Conservation (phyloP, 192 early-diverging fungal species). For the Linnemannia schmuckeri region DNA sequence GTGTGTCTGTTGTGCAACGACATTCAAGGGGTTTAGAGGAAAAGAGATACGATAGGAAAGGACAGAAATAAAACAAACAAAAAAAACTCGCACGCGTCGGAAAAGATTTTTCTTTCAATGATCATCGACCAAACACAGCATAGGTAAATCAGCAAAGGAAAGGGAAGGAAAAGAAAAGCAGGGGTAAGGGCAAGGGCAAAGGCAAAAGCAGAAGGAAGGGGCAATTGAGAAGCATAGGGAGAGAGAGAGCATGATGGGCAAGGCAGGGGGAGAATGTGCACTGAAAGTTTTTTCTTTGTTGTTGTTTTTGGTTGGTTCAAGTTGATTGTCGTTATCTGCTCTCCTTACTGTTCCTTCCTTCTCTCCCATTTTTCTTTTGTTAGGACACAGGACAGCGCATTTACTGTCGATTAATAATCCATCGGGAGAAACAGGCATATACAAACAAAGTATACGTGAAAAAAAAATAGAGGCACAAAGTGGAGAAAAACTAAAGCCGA, state of each 20-base stretch:
- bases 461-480: background rate
- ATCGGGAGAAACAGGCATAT: constrained; percentile 2
- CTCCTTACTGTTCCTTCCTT: background rate
- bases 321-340: background rate
- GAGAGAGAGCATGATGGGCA: background rate
- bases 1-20: background rate
- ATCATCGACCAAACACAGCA: background rate
- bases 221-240: constrained; percentile 1
- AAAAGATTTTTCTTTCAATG: background rate
- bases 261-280: background rate
- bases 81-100: constrained; percentile 1
- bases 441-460: background rate
- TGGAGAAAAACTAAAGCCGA: background rate
- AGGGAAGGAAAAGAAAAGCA: background rate
- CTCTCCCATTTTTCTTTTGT: constrained; percentile 2
- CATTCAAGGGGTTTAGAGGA: background rate
- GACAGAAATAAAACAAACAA: background rate
- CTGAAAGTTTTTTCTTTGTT: background rate
- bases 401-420: constrained; percentile 1
- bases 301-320: background rate
- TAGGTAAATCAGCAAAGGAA: background rate
- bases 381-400: too few species aligned
- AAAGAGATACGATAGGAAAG: background rate
- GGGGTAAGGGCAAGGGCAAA: background rate
- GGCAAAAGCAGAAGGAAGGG: background rate